Evolutionary conservation across 768 basidiomycete species (phyloP), one percentile per base, ranked within the genome.

Genomic region (Lyophyllum atratum): DNA sequence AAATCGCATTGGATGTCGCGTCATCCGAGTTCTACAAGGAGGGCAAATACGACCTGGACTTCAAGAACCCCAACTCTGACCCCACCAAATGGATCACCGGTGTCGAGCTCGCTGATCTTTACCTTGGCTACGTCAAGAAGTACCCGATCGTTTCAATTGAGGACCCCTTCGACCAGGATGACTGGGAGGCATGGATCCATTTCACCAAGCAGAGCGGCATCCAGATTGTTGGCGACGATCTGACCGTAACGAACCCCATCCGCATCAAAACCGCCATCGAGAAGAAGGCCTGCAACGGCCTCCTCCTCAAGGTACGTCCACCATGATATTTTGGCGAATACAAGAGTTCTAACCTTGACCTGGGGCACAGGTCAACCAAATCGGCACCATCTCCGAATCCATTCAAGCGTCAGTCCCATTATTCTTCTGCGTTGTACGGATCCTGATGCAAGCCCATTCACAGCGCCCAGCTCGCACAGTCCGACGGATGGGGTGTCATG

Each of bases 1-100:
- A 98, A 78, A 98, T 99, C 73, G 96, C 91, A 58, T 92, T 99
- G 63, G 96, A 97, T 68, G 95, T 97, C 63, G 97, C 97, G 54
- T 97, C 95, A 1, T 98, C 96, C 74, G 97, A 99, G 76, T 99
- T 99, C 84, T 99, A 93, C 89, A 98, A 97, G 86, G 95, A 98
- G 5, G 96, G 95, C 66, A 98, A 98, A 80, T 99, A 99, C 76
- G 96, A 98, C 70, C 78, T 98, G 60, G 95, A 98, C 82, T 95
- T 94, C 85, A 95, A 99, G 85, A 98, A 98, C 86, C 92, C 96
- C 74, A 97, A 99, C 82, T 97, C 95, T 50, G 96, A 99, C 79
- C 85, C 92, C 43, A 88, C 86, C 78, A 96, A 98, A 76, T 97
- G 92, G 93, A 90, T 98, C 76, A 80, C 91, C 34, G 97, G 96